Base-by-base conservation (phyloP, 441 rosid genomes). In the Capsella rubella region DNA sequence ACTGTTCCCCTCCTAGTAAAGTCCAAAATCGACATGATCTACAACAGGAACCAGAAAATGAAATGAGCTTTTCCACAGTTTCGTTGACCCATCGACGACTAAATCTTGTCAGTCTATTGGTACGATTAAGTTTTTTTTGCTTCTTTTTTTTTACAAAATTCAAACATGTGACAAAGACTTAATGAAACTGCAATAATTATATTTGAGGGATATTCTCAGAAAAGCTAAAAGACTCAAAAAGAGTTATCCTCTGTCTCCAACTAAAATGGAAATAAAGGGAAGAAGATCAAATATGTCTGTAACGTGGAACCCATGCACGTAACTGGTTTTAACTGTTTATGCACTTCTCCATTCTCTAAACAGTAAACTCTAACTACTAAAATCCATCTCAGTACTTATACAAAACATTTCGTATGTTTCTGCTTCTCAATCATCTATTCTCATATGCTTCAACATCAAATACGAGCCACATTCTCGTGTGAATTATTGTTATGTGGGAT, bases 181-280 rank as follows among this genome's bases (percentile, higher is more conserved):
- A 2, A 54, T 15, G 32, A 68, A 60, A 60, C 50, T 67, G 43
- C 28, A n/a, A 58, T 16, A 45, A 61, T 1, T 42, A 42, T 52
- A 52, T 47, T 47, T 69, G 31, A 40, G 62, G 47, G 18, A 49
- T 67, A 70, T 37, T 43, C 25, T 55, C 61, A 63, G 60, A 56
- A 69, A 69, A 63, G 60, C 52, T 34, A 58, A 21, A 21, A 62
- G 75, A 64, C 65, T 70, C 45, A 43, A 59, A 46, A 54, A 71
- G 62, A 76, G 32, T 76, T 42, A 76, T 57, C 54, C 8, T 49
- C 49, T 76, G 80, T 71, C 80, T 76, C 80, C 53, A 76, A 56
- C 80, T 64, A 40, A 76, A 76, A 64, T 57, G 43, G 76, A 76
- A 76, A 49, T 57, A 49, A 76, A 76, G 25, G 25, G 32, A 47